Conservation (phyloP, 108 stramenopile species). For the Craspedostauros australis region DNA sequence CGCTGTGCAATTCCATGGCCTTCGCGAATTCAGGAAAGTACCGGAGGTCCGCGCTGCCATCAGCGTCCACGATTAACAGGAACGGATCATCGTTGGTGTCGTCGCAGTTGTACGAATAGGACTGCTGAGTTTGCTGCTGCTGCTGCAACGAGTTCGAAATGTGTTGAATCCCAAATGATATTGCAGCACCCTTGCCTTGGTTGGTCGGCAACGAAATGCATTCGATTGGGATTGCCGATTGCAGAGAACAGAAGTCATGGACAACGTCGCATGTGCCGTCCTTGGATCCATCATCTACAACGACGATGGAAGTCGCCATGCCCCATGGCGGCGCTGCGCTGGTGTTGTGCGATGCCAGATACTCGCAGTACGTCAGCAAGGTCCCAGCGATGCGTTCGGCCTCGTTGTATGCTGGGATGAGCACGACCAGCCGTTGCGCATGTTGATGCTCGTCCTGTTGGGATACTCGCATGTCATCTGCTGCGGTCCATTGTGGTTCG, state of each 20-base stretch:
- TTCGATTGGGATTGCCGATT: slow-evolving; percentile 17
- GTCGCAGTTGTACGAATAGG: too few species aligned
- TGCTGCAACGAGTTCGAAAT: background rate
- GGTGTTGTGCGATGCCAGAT: slow-evolving; percentile 18
- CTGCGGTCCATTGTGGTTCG: too few species aligned
- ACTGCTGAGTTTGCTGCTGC: background rate
- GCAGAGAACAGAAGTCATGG: background rate
- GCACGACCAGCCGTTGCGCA: slow-evolving; percentile 45
- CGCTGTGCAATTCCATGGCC: too few species aligned
- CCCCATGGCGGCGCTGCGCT: background rate
- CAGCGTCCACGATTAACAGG: slow-evolving; percentile 68
- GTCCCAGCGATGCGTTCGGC: slow-evolving; percentile 55
- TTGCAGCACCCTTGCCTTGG: slow-evolving; percentile 72
- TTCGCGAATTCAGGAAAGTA: slow-evolving; percentile 1
- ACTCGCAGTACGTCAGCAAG: slow-evolving; percentile 37
- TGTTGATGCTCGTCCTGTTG: too few species aligned
- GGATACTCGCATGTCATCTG: too few species aligned
- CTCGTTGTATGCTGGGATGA: slow-evolving; percentile 82
- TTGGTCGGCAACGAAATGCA: slow-evolving; percentile 48
- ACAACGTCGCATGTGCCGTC: slow-evolving; percentile 46
- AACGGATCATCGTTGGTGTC: slow-evolving; percentile 8
- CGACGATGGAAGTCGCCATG: slow-evolving; percentile 31
- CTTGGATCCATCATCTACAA: slow-evolving; percentile 75
- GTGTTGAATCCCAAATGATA: slow-evolving; percentile 49
- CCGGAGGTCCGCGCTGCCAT: slow-evolving; percentile 66